Base-by-base conservation (phyloP, 2,329 filamentous ascomycete genomes). In the Penicillium aurantiogriseum region DNA sequence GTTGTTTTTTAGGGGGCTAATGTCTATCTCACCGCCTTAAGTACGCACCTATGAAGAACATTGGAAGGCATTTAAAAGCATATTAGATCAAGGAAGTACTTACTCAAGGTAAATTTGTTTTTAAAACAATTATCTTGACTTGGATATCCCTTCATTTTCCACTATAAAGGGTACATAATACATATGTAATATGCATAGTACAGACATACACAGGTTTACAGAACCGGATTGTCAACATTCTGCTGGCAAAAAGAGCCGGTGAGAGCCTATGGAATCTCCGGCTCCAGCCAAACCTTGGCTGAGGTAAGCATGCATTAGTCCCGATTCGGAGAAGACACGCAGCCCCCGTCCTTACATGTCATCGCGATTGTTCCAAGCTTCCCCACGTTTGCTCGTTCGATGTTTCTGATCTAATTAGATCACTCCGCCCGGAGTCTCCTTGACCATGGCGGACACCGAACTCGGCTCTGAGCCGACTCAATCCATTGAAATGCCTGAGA, bases 391-490 rank as follows among this genome's bases (percentile, higher is more conserved):
- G 58, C 49, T 49, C 56, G 57, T 63, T 62, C 60, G 53, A 65
- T 64, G 61, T 48, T 57, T 63, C 51, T 66, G 66, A 60, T 56
- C 60, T 66, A 54, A 63, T 63, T 64, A 56, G 59, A 62, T 62
- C 61, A 62, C 66, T 68, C 67, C 71, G 67, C 56, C 63, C 66
- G 71, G 71, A 73, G 72, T 73, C 66, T 70, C 63, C 61, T 65
- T 73, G 73, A 74, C 60, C 66, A 77, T 77, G 74, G 74, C 73
- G 67, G 74, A 76, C 64, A 71, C 72, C 53, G 73, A 75, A 61
- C 66, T 72, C 62, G 69, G 67, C 70, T 66, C 70, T 58, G 70
- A 71, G 69, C 71, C 68, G 55, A 59, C 62, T 42, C 60, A 64
- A 62, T 61, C 65, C 54, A 48, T 57, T 62, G 60, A 65, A 50